phyloP scores from a whole-genome alignment of 2,329 filamentous ascomycete genomes.

The Penicillium sp. region DNA sequence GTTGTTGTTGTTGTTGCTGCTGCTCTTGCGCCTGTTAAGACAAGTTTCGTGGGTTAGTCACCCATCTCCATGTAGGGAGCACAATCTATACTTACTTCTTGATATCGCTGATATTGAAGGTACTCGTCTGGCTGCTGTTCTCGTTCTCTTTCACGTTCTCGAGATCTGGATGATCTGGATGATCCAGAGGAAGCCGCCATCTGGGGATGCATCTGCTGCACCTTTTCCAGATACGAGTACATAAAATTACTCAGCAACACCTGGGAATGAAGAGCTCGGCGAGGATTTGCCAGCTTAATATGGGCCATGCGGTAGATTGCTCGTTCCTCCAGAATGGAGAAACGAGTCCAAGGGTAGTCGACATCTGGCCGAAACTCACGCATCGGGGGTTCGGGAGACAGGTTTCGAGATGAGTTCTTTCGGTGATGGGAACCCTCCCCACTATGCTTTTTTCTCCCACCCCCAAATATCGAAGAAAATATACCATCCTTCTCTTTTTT shows the following conservation, averaged over 20 bases:
- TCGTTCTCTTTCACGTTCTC: slow-evolving; percentile 20
- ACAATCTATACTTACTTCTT: slow-evolving; percentile 40
- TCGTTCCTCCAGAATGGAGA: slow-evolving; percentile 90
- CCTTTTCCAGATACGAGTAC: slow-evolving; percentile 98
- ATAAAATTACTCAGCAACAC: slow-evolving; percentile 98
- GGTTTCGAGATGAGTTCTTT: slow-evolving; percentile 69
- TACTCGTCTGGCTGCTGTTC: slow-evolving; percentile 42
- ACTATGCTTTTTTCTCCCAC: slow-evolving; percentile 82
- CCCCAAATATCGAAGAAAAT: slow-evolving; percentile 92
- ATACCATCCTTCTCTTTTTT: slow-evolving; percentile 93
- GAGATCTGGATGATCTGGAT: slow-evolving; percentile 56
- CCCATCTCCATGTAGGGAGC: neutral
- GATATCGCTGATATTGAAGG: slow-evolving; percentile 48
- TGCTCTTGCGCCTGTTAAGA: slow-evolving; percentile 24
- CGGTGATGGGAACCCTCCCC: slow-evolving; percentile 67
- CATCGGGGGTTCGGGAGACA: slow-evolving; percentile 78
- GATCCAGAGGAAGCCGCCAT: slow-evolving; percentile 80
- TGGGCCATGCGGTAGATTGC: slow-evolving; percentile 99
- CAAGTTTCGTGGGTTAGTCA: neutral
- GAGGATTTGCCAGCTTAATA: slow-evolving; percentile 97
- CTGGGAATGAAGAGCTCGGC: slow-evolving; percentile 87
- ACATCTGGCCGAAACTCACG: slow-evolving; percentile 78
- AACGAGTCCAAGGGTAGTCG: slow-evolving; percentile 94
- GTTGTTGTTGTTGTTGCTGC: slow-evolving; percentile 36
- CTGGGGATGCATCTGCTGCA: slow-evolving; percentile 97